Conservation (phyloP, 1,139 yeast genomes). For the Kurtzmaniella quercitrusa region DNA sequence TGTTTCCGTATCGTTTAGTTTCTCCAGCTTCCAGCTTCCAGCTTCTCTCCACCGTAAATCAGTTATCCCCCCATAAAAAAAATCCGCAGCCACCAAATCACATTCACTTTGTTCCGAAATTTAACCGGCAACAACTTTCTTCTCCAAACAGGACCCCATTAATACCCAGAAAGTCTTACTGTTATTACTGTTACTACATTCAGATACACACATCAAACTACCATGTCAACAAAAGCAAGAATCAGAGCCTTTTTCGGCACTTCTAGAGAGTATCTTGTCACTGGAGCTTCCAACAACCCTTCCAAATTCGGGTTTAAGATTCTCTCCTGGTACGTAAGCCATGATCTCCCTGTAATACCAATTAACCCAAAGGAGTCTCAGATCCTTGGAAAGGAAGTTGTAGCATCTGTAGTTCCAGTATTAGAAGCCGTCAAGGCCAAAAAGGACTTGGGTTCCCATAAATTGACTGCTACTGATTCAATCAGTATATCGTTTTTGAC, state of each 20-base stretch:
- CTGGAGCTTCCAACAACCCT: conserved; percentile 70
- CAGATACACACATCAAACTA: too few species aligned
- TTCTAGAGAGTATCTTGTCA: conserved; percentile 56
- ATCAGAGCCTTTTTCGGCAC: conserved; percentile 49
- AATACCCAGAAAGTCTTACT: too few species aligned
- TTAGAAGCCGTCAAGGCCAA: conserved; percentile 23
- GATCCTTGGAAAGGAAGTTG: conserved; percentile 45
- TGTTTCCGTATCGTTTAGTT: too few species aligned
- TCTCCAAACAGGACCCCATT: not conserved
- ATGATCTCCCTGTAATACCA: conserved; percentile 58
- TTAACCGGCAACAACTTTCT: too few species aligned
- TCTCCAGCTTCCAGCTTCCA: too few species aligned
- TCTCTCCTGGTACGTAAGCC: conserved; percentile 61
- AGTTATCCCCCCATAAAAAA: too few species aligned
- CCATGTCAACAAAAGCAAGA: conserved; percentile 38
- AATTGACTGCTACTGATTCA: conserved; percentile 32
- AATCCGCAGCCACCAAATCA: too few species aligned
- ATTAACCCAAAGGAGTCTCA: conserved; percentile 53
- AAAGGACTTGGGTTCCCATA: conserved; percentile 22
- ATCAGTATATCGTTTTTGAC: conserved; percentile 64
- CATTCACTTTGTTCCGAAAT: too few species aligned
- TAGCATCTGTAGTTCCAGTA: conserved; percentile 28
- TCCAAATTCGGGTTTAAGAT: conserved; percentile 70
- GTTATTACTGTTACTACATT: too few species aligned
- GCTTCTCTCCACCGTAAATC: too few species aligned